phyloP scores from a whole-genome alignment of 1,139 yeast species.

The Zygosaccharomyces pseudobailii region DNA sequence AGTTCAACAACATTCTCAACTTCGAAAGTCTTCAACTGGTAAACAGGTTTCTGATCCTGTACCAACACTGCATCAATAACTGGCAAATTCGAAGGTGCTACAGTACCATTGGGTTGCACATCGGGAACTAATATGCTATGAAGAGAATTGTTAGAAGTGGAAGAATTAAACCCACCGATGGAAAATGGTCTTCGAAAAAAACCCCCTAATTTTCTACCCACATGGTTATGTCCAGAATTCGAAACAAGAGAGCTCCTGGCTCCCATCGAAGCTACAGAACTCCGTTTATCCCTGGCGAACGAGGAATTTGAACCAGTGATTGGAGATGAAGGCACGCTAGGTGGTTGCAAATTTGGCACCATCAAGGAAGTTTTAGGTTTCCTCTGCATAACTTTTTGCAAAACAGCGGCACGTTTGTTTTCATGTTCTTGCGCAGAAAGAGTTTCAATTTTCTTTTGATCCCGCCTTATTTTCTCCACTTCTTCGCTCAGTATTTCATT shows the following conservation, averaged over 20 bases:
- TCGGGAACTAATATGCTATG: constrained; percentile 24
- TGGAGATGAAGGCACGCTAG: constrained; percentile 2
- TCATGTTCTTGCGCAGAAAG: constrained; percentile 39
- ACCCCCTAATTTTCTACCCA: constrained; percentile 41
- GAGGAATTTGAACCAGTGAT: constrained; percentile 8
- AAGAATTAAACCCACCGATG: constrained; percentile 38
- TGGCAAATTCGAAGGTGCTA: constrained; percentile 58
- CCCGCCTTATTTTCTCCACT: constrained; percentile 48
- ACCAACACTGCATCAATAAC: constrained; percentile 42
- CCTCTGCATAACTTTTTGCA: constrained; percentile 15
- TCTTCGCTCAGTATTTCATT: constrained; percentile 44
- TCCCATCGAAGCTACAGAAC: constrained; percentile 23
- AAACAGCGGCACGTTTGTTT: constrained; percentile 13
- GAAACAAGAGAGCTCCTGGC: constrained; percentile 23
- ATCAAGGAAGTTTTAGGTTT: constrained; percentile 18
- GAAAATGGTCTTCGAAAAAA: constrained; percentile 47
- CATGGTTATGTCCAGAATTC: constrained; percentile 27
- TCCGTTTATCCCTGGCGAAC: constrained; percentile 19
- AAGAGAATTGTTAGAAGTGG: constrained; percentile 38
- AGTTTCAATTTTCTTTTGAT: constrained; percentile 42
- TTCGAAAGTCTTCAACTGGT: constrained; percentile 51
- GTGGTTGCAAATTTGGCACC: constrained; percentile 10
- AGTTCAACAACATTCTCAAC: constrained; percentile 44
- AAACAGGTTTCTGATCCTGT: constrained; percentile 50
- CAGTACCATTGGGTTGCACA: constrained; percentile 38